Conservation (phyloP, 78 protist genomes). For the Dictyostelium purpureum region DNA sequence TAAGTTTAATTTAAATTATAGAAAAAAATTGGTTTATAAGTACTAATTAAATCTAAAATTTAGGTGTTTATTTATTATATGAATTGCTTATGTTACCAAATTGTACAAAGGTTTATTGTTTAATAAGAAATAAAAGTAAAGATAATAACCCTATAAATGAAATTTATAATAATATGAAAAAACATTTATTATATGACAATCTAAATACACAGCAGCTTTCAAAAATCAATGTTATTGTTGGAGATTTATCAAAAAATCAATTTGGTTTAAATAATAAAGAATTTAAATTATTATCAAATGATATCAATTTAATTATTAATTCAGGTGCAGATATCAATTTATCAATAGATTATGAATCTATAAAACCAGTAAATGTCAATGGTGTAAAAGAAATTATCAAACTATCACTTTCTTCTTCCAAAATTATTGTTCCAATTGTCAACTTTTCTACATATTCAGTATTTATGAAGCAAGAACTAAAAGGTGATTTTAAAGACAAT, state of each 20-base stretch:
- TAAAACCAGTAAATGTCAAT: background rate
- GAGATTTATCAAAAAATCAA: background rate
- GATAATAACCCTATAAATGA: background rate
- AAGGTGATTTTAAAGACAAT: no score
- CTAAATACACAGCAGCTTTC: background rate
- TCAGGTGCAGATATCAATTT: slow-evolving; percentile 32
- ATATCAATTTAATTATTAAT: slow-evolving; percentile 21
- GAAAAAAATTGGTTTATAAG: no score
- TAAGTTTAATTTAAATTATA: no score
- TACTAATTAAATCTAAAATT: no score
- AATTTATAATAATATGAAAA: background rate
- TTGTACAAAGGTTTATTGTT: slow-evolving; percentile 24
- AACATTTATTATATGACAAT: background rate
- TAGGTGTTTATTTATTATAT: slow-evolving; percentile 24
- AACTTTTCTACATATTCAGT: slow-evolving; percentile 41
- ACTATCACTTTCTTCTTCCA: background rate
- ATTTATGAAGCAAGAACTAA: slow-evolving; percentile 1
- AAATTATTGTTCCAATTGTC: background rate
- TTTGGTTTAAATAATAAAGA: background rate
- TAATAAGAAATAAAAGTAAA: background rate
- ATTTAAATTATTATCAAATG: background rate
- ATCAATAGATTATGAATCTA: background rate
- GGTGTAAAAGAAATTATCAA: slow-evolving; percentile 18
- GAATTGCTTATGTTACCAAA: background rate
- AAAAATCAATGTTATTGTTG: background rate